Conservation (phyloP, 495 filamentous ascomycete species). For the Hypoxylon lenormandii region DNA sequence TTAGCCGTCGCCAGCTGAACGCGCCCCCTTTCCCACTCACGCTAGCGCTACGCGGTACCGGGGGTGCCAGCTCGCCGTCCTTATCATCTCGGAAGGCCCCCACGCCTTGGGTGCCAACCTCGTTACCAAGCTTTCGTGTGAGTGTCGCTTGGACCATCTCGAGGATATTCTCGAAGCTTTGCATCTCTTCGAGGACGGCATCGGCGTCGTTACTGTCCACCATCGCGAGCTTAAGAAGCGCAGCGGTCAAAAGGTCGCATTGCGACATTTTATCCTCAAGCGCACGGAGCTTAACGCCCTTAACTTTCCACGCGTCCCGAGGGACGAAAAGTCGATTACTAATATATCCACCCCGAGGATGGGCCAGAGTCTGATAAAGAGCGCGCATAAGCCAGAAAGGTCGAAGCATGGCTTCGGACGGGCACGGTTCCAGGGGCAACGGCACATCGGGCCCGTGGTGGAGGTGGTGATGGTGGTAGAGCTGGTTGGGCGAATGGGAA, state of each 20-base stretch:
- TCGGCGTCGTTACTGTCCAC: slow-evolving; percentile 91
- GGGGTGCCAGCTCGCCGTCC: slow-evolving; percentile 49
- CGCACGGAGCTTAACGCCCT: slow-evolving; percentile 88
- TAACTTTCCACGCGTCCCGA: slow-evolving; percentile 91
- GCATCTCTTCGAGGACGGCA: slow-evolving; percentile 93
- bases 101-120: slow-evolving; percentile 86
- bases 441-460: slow-evolving; percentile 64
- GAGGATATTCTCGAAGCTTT: slow-evolving; percentile 84
- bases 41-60: slow-evolving; percentile 66
- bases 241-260: slow-evolving; percentile 91
- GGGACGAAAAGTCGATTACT: slow-evolving; percentile 92
- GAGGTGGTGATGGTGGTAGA: slow-evolving; percentile 46
- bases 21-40: slow-evolving; percentile 74
- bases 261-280: slow-evolving; percentile 95
- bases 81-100: slow-evolving; percentile 70
- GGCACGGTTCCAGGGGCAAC: slow-evolving; percentile 88
- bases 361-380: slow-evolving; percentile 89
- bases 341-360: slow-evolving; percentile 90
- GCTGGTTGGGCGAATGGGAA: slow-evolving; percentile 72
- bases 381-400: slow-evolving; percentile 97
- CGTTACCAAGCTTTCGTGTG: slow-evolving; percentile 84
- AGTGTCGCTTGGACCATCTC: slow-evolving; percentile 84
- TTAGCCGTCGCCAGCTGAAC: slow-evolving; percentile 84
- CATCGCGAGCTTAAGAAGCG: slow-evolving; percentile 80
- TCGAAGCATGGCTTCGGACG: slow-evolving; percentile 82